Evolutionary conservation across 192 early-diverging fungal species (phyloP).

Genomic region (Helicostylum pulchrum): DNA sequence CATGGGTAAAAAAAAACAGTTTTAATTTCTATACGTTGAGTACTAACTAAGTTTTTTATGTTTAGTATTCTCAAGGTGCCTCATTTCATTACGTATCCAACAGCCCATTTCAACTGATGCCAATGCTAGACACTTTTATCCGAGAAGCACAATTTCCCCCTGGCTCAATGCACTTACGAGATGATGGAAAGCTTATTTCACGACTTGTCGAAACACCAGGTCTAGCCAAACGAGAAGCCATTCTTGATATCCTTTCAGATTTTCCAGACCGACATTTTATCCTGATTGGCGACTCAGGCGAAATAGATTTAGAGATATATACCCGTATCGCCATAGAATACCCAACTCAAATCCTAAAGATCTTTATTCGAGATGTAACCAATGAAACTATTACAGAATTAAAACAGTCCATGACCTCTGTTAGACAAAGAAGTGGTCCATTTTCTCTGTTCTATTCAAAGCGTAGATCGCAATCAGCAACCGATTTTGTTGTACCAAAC

Average conservation of each 20-base stretch:
- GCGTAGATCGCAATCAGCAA: background rate
- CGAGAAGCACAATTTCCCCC: constrained; percentile 64
- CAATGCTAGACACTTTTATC: constrained; percentile 66
- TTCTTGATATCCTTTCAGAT: constrained; percentile 47
- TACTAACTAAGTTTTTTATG: constrained; percentile 17
- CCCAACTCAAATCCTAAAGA: constrained; percentile 70
- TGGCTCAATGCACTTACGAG: constrained; percentile 65
- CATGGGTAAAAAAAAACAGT: constrained; percentile 37
- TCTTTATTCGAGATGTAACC: constrained; percentile 80
- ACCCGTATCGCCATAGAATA: constrained; percentile 57
- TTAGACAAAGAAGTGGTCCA: background rate
- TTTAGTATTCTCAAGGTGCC: constrained; percentile 54
- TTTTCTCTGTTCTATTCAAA: background rate
- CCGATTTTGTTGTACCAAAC: background rate
- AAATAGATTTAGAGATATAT: constrained; percentile 81
- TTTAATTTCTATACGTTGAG: background rate
- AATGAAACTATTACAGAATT: constrained; percentile 13
- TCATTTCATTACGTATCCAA: constrained; percentile 87
- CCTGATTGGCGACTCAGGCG: constrained; percentile 85
- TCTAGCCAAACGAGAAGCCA: constrained; percentile 51
- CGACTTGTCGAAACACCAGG: constrained; percentile 45
- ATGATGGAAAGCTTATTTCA: constrained; percentile 59
- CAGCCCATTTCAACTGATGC: constrained; percentile 79
- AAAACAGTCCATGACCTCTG: too few species aligned
- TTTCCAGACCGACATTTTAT: constrained; percentile 78